Evolutionary conservation across 495 filamentous ascomycete genomes (phyloP).

Genomic region (Hypoxylon lenormandii): DNA sequence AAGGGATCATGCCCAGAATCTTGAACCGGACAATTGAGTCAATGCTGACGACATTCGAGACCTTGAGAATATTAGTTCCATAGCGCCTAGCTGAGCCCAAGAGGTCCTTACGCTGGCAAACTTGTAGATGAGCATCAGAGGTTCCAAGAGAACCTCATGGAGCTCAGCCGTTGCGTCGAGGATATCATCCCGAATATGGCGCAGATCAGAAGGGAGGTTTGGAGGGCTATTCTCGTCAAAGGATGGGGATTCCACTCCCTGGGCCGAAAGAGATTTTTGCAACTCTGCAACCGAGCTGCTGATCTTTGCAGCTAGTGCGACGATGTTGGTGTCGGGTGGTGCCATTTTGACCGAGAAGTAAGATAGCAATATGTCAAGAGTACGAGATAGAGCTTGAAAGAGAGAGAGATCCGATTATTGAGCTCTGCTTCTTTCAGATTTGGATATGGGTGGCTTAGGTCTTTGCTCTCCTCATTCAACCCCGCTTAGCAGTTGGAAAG

Average conservation of each 20-base stretch:
- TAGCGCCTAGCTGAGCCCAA: conserved; percentile 8
- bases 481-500: background rate
- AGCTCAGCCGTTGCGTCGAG: conserved; percentile 30
- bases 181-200: conserved; percentile 23
- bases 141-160: conserved; percentile 30
- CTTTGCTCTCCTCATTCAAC: conserved; percentile 13
- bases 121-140: conserved; percentile 15
- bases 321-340: conserved; percentile 15
- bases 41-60: conserved; percentile 21
- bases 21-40: conserved; percentile 31
- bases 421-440: conserved; percentile 13
- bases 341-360: conserved; percentile 21
- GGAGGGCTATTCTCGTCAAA: conserved; percentile 24
- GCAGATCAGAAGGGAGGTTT: conserved; percentile 13
- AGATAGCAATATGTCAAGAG: conserved; percentile 9
- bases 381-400: conserved; percentile 20
- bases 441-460: conserved; percentile 13
- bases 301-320: conserved; percentile 30
- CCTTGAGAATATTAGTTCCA: conserved; percentile 18
- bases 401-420: conserved; percentile 17
- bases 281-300: conserved; percentile 27
- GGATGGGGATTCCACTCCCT: conserved; percentile 30
- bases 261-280: conserved; percentile 23
- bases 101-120: conserved; percentile 15
- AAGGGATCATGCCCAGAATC: conserved; percentile 32